These are phyloP conservation scores for Coemansia asiatica DNA, from an alignment of 192 early-diverging fungal genomes.

Conservation along the genomic window DNA sequence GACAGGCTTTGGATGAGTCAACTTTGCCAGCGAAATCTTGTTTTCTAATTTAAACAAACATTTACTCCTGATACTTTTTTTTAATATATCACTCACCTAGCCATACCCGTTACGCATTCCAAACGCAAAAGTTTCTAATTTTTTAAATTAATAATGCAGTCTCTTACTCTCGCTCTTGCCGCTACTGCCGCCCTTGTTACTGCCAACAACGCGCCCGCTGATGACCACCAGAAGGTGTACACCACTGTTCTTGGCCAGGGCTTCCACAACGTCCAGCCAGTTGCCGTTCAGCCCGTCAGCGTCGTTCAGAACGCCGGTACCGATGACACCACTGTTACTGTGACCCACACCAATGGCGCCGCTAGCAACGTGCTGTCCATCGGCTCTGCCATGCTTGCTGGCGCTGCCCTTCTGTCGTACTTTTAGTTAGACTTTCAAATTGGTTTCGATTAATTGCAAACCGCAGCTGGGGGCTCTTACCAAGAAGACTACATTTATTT, in stretches of 20 bases:
- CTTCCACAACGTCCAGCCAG: constrained; percentile 16
- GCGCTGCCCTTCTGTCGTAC: constrained; percentile 13
- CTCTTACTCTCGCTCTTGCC: constrained; percentile 10
- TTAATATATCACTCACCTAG: too few relatives aligned
- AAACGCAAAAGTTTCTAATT: background rate
- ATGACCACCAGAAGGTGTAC: constrained; percentile 41
- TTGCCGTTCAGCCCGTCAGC: constrained; percentile 24
- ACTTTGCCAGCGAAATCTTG: background rate
- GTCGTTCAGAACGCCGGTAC: constrained; percentile 43
- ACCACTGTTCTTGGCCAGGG: constrained; percentile 23
- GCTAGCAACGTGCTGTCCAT: constrained; percentile 25
- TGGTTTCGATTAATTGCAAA: background rate
- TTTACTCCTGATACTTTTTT: background rate
- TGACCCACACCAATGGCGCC: constrained; percentile 40
- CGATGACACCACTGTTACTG: constrained; percentile 40
- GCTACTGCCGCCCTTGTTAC: constrained; percentile 14
- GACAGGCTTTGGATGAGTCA: background rate
- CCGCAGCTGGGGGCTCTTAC: background rate
- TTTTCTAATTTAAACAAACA: background rate
- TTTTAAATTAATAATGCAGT: constrained; percentile 11
- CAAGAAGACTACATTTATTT: too few relatives aligned
- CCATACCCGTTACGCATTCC: too few relatives aligned
- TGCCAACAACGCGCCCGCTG: constrained; percentile 18
- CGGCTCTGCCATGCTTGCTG: constrained; percentile 12
- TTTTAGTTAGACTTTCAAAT: background rate